A percentile compares a stretch with the other conserved stretches of the same genome.
Evolutionary conservation across 2,329 filamentous ascomycete genomes (phyloP).

Genomic region (Ceratocystis eucalypticola): DNA sequence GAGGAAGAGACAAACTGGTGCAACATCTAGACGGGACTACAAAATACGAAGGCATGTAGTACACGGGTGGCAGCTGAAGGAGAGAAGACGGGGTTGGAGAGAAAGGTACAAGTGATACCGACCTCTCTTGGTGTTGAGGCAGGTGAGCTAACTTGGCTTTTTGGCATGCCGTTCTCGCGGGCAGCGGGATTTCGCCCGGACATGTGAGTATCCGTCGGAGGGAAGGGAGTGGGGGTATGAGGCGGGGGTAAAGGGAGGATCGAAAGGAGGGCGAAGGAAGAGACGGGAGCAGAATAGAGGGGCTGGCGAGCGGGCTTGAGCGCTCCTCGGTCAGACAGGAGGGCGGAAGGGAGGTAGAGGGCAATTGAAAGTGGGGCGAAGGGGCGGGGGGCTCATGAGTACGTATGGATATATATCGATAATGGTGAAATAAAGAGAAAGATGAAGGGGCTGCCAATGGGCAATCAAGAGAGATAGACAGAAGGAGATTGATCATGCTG

Average conservation of each 20-base stretch:
- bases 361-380: neutral
- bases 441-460: neutral
- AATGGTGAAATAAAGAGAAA: neutral
- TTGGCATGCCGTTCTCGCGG: neutral
- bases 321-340: neutral
- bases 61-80: neutral
- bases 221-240: neutral
- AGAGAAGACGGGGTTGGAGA: neutral
- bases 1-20: neutral
- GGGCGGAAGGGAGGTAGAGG: neutral
- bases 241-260: neutral
- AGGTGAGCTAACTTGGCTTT: neutral
- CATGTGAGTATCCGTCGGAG: neutral
- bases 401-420: neutral
- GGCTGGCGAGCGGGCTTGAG: neutral
- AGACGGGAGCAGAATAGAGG: neutral
- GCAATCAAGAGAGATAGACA: no score
- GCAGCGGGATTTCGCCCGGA: neutral
- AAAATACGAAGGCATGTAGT: neutral
- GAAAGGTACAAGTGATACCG: neutral
- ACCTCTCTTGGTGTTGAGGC: neutral
- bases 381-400: neutral
- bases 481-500: no score
- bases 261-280: neutral
- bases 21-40: neutral